phyloP scores from a whole-genome alignment of 192 early-diverging fungal genomes.

The Phlyctochytrium bullatum region DNA sequence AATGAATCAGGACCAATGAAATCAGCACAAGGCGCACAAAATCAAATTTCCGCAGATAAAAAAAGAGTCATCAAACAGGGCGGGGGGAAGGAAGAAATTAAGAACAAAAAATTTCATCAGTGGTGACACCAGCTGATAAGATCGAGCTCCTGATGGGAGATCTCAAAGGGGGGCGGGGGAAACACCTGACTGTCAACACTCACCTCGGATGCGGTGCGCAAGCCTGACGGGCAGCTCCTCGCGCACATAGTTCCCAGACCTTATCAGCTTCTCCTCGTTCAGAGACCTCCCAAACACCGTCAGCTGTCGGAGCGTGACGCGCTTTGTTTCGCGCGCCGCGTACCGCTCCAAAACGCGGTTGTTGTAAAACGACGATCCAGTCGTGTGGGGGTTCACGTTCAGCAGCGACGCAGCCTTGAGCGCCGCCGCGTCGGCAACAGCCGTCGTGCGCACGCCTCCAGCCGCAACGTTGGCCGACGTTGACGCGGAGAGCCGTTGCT shows the following conservation, averaged over 20 bases:
- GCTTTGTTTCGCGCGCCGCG: constrained; percentile 68
- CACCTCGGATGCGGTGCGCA: constrained; percentile 80
- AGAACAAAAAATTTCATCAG: neutral
- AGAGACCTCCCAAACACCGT: constrained; percentile 87
- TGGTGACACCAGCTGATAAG: no score
- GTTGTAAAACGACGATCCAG: constrained; percentile 68
- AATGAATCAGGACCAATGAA: neutral
- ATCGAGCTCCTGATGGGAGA: no score
- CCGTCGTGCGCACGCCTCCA: no score
- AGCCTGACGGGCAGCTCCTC: constrained; percentile 85
- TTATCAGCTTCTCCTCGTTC: constrained; percentile 77
- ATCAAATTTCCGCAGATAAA: constrained; percentile 16
- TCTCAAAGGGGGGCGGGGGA: no score
- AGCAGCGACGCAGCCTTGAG: neutral
- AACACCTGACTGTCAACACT: neutral
- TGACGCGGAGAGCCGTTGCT: neutral
- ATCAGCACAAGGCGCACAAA: neutral
- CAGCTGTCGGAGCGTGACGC: constrained; percentile 86
- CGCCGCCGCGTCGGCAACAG: no score
- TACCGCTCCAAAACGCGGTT: constrained; percentile 87
- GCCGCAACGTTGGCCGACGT: no score
- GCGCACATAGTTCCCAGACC: constrained; percentile 86
- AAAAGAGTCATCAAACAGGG: constrained; percentile 31
- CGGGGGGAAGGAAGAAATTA: neutral
- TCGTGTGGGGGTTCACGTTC: neutral